A percentile compares a stretch with the other conserved stretches of the same genome.
Conservation (phyloP, 352 stramenopile genomes). For the Phytophthora tubulina region DNA sequence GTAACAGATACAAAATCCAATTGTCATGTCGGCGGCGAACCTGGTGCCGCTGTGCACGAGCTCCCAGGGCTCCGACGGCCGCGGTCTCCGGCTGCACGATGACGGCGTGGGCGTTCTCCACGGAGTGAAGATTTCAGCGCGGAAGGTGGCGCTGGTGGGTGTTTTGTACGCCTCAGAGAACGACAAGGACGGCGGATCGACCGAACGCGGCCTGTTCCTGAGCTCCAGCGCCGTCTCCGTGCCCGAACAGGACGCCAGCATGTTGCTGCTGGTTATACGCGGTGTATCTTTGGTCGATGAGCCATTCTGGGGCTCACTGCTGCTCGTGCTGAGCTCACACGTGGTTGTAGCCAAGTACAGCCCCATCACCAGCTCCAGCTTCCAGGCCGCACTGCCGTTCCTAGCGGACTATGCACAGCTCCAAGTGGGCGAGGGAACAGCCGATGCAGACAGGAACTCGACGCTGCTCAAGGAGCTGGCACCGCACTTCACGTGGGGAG, state of each 20-base stretch:
- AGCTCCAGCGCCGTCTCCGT: conserved; percentile 52
- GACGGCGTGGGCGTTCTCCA: conserved; percentile 63
- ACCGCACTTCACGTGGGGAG: conserved; percentile 71
- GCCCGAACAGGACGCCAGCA: conserved; percentile 58
- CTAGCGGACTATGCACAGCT: conserved; percentile 60
- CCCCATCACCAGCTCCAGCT: conserved; percentile 49
- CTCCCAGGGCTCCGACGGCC: conserved; percentile 25
- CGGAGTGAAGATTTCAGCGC: conserved; percentile 46
- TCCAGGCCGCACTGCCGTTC: conserved; percentile 58
- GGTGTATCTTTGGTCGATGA: conserved; percentile 59
- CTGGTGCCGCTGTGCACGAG: conserved; percentile 74
- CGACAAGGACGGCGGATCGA: not conserved
- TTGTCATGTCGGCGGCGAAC: conserved; percentile 19
- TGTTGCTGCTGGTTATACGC: conserved; percentile 62
- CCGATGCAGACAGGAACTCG: conserved; percentile 45
- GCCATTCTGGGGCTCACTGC: conserved; percentile 71
- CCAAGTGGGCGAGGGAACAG: conserved; percentile 44
- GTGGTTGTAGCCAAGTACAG: conserved; percentile 54
- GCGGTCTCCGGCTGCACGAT: conserved; percentile 54
- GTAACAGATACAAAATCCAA: no score
- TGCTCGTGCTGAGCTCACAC: conserved; percentile 71
- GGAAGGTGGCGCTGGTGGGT: conserved; percentile 68
- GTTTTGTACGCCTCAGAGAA: conserved; percentile 54
- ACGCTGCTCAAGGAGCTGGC: conserved; percentile 60
- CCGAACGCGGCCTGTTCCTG: conserved; percentile 66